These are phyloP conservation scores for Solanum verrucosum DNA, from an alignment of 257 asterid species.

Conservation along the genomic window DNA sequence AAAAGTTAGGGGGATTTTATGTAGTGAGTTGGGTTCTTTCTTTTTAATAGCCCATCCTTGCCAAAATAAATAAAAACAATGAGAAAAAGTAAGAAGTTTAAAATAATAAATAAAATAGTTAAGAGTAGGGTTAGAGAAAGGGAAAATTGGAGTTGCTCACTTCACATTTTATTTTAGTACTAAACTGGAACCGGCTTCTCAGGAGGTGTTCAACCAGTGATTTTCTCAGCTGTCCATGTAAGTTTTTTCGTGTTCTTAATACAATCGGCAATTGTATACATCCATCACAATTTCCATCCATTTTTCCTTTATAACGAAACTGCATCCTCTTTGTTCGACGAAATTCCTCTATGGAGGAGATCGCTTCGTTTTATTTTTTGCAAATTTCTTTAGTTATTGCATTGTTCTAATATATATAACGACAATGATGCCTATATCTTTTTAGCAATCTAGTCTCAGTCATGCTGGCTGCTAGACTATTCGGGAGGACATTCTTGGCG, in stretches of 20 bases:
- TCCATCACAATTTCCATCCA: not conserved
- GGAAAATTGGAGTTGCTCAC: not conserved
- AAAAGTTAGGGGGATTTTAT: no score
- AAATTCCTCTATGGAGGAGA: not conserved
- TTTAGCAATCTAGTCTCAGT: not conserved
- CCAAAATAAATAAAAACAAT: not conserved
- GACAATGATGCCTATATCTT: not conserved
- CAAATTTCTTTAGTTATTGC: not conserved
- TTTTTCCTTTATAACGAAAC: not conserved
- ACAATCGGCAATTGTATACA: not conserved
- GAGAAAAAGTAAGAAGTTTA: not conserved
- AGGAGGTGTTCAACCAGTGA: not conserved
- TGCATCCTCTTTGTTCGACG: not conserved
- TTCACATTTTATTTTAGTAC: not conserved
- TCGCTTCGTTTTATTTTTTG: not conserved
- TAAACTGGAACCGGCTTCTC: not conserved
- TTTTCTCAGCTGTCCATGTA: not conserved
- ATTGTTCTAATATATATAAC: not conserved
- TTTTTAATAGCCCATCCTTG: not conserved
- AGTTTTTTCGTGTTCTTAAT: not conserved
- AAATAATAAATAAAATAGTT: not conserved
- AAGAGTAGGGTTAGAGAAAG: not conserved
- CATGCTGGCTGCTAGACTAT: conserved; percentile 46
- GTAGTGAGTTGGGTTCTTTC: not conserved
- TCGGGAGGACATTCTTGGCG: conserved; percentile 67